Percentiles rank a stretch among this genome's conserved stretches.
Evolutionary conservation across 2,329 filamentous ascomycete species (phyloP).

Genomic region (Xylariaceae sp.): DNA sequence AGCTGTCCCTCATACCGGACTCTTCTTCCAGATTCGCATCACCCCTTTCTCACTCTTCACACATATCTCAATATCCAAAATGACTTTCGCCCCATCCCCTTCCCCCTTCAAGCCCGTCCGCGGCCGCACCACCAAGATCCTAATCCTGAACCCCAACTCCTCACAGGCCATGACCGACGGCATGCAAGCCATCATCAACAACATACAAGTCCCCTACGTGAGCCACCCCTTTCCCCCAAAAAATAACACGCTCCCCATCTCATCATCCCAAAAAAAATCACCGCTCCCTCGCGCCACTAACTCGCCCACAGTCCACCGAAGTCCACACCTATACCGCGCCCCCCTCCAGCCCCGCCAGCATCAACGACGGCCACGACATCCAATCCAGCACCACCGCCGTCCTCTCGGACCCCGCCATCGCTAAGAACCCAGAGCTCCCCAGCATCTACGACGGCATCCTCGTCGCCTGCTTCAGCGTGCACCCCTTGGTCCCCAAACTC

Average conservation of each 20-base stretch:
- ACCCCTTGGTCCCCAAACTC: conserved; percentile 67
- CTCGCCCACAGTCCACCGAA: conserved; percentile 34
- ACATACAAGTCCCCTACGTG: conserved; percentile 36
- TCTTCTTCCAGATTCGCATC: too few relatives aligned
- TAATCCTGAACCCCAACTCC: conserved; percentile 79
- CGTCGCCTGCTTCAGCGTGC: conserved; percentile 83
- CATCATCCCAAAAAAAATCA: not conserved
- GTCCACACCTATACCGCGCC: conserved; percentile 66
- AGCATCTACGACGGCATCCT: conserved; percentile 68
- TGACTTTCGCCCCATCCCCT: not conserved
- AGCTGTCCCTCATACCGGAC: too few relatives aligned
- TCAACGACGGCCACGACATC: conserved; percentile 72
- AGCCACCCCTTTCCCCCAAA: conserved; percentile 3
- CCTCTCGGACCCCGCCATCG: conserved; percentile 42
- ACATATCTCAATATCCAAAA: too few relatives aligned
- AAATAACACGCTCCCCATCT: too few relatives aligned
- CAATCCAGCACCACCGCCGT: conserved; percentile 58
- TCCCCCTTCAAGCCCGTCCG: conserved; percentile 22
- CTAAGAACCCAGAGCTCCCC: conserved; percentile 27
- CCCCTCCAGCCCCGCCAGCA: conserved; percentile 56
- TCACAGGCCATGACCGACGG: conserved; percentile 67
- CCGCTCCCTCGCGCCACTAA: not conserved
- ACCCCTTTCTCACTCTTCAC: too few relatives aligned
- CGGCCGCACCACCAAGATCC: conserved; percentile 42
- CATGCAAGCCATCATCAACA: conserved; percentile 47